phyloP scores from a whole-genome alignment of 129 eudicot species.

The Flaveria bidentis region DNA sequence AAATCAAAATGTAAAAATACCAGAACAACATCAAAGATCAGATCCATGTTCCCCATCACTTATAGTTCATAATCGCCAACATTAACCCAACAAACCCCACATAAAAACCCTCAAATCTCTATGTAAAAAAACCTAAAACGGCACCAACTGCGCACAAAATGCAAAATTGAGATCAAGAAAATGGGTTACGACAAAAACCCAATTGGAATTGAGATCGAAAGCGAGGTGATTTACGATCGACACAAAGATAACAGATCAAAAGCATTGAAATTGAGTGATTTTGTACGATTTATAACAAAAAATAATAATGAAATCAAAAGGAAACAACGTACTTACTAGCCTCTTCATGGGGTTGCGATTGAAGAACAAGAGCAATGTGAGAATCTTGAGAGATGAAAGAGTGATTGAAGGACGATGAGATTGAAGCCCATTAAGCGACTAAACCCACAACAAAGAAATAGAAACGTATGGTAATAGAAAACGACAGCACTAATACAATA shows the following conservation, averaged over 20 bases:
- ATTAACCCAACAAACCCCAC: conserved; percentile 4
- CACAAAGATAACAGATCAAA: conserved; percentile 28
- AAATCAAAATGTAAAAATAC: conserved; percentile 25
- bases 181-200: conserved; percentile 5
- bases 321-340: conserved; percentile 92
- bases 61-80: conserved; percentile 14
- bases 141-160: background rate
- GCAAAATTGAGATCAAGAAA: conserved; percentile 23
- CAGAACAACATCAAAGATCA: conserved; percentile 24
- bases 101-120: conserved; percentile 25
- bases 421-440: conserved; percentile 54
- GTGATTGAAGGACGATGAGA: conserved; percentile 44
- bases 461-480: conserved; percentile 73
- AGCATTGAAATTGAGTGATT: conserved; percentile 24
- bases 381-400: conserved; percentile 30
- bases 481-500: conserved; percentile 60
- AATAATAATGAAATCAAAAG: conserved; percentile 15
- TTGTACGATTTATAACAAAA: conserved; percentile 3
- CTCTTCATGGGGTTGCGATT: conserved; percentile 56
- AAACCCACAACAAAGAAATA: conserved; percentile 32
- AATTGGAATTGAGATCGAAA: conserved; percentile 14
- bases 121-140: conserved; percentile 12
- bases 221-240: background rate
- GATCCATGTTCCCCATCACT: conserved; percentile 31
- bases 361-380: background rate